A percentile compares a stretch with the other conserved stretches of the same genome.
phyloP scores from a whole-genome alignment of 257 asterid species.

The Dorcoceras hygrometricum region DNA sequence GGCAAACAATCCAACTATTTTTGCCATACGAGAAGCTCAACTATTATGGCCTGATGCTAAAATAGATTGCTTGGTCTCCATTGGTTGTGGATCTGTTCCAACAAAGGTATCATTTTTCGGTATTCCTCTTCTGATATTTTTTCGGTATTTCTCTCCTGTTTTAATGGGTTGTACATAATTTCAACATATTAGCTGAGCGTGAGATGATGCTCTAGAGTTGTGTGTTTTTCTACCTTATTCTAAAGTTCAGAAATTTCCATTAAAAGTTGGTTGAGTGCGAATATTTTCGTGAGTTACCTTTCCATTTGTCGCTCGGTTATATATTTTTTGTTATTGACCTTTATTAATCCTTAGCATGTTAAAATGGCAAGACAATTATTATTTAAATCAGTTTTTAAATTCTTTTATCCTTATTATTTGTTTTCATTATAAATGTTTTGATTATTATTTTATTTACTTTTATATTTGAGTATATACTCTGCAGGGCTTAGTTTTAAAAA shows the following conservation, averaged over 20 bases:
- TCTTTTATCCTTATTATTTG: not conserved
- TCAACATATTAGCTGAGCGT: not conserved
- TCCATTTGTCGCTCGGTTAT: not conserved
- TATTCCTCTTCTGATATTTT: conserved; percentile 6
- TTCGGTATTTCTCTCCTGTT: conserved; percentile 1
- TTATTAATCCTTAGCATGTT: not conserved
- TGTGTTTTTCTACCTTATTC: not conserved
- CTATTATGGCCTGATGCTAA: conserved; percentile 94
- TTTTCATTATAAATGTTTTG: not conserved
- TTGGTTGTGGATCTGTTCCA: conserved; percentile 96
- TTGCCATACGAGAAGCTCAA: conserved; percentile 94
- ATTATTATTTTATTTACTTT: too few relatives aligned
- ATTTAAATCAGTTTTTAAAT: too few relatives aligned
- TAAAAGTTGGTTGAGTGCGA: not conserved
- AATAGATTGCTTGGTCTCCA: conserved; percentile 90
- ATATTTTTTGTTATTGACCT: not conserved
- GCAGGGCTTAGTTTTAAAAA: too few relatives aligned
- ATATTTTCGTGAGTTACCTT: not conserved
- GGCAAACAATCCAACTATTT: conserved; percentile 95
- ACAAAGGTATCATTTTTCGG: conserved; percentile 60
- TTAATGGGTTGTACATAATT: not conserved
- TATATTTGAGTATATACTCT: too few relatives aligned
- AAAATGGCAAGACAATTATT: not conserved
- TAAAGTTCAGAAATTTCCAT: not conserved
- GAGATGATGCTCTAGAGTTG: not conserved